Evolutionary conservation across 2,329 filamentous ascomycete species (phyloP).

Genomic region (Apiospora arundinis): DNA sequence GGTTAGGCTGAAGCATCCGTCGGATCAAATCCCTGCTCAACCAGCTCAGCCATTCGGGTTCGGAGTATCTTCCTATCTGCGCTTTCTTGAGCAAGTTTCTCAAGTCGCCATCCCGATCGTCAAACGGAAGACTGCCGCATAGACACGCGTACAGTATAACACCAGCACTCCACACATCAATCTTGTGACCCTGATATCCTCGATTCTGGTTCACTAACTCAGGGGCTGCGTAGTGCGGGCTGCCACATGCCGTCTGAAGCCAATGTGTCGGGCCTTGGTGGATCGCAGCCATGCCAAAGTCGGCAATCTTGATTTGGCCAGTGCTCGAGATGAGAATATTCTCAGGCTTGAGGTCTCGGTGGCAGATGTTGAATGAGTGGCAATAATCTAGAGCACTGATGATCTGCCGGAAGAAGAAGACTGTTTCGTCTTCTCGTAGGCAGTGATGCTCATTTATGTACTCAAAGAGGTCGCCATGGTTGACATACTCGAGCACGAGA

Average conservation of each 20-base stretch:
- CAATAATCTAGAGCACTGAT: constrained; percentile 92
- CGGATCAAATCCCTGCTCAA: constrained; percentile 81
- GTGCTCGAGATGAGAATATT: constrained; percentile 86
- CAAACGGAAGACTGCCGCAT: constrained; percentile 83
- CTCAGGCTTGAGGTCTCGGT: constrained; percentile 95
- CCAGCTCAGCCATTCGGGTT: constrained; percentile 66
- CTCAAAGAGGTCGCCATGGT: constrained; percentile 80
- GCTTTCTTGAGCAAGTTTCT: constrained; percentile 67
- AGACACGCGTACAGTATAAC: constrained; percentile 90
- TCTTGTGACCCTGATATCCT: constrained; percentile 79
- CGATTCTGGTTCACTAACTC: constrained; percentile 77
- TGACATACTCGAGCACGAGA: constrained; percentile 90
- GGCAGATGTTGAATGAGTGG: constrained; percentile 93
- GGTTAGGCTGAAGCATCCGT: constrained; percentile 80
- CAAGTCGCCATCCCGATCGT: constrained; percentile 62
- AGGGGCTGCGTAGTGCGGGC: constrained; percentile 94
- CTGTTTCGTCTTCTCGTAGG: constrained; percentile 79
- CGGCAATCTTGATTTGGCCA: constrained; percentile 87
- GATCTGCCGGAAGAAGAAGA: constrained; percentile 91
- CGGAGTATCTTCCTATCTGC: constrained; percentile 63
- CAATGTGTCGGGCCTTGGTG: constrained; percentile 79
- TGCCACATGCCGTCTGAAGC: constrained; percentile 90
- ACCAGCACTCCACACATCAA: constrained; percentile 94
- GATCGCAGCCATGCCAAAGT: constrained; percentile 97
- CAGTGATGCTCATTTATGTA: constrained; percentile 79